phyloP scores from a whole-genome alignment of 495 filamentous ascomycete species.

The Penicillium roqueforti region DNA sequence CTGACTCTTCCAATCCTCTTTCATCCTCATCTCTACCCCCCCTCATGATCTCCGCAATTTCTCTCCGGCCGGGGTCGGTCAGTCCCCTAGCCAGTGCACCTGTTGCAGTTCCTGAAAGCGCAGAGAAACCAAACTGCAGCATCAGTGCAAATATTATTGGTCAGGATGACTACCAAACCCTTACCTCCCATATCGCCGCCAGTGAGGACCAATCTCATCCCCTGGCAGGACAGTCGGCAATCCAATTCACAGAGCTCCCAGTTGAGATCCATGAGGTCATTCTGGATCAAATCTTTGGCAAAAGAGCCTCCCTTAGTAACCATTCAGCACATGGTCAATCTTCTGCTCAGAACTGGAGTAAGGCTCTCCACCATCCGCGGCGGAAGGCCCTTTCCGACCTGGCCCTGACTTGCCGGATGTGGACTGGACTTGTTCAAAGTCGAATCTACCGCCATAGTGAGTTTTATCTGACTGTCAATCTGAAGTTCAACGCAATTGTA shows the following conservation, averaged over 20 bases:
- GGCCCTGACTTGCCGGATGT: slow-evolving; percentile 56
- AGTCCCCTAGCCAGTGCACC: slow-evolving; percentile 28
- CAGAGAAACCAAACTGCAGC: slow-evolving; percentile 23
- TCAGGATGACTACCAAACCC: slow-evolving; percentile 15
- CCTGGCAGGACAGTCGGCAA: slow-evolving; percentile 14
- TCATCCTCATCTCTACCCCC: neutral
- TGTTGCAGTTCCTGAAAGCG: slow-evolving; percentile 11
- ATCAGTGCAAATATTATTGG: slow-evolving; percentile 25
- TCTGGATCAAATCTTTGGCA: slow-evolving; percentile 64
- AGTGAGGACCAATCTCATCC: neutral
- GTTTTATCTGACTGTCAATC: slow-evolving; percentile 12
- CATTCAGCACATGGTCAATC: slow-evolving; percentile 29
- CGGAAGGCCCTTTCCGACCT: slow-evolving; percentile 61
- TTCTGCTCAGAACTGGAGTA: slow-evolving; percentile 56
- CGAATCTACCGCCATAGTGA: slow-evolving; percentile 64
- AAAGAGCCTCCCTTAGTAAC: slow-evolving; percentile 42
- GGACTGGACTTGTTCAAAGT: slow-evolving; percentile 62
- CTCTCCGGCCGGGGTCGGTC: slow-evolving; percentile 33
- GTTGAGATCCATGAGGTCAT: slow-evolving; percentile 69
- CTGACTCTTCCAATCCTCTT: neutral
- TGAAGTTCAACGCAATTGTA: neutral
- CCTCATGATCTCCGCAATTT: slow-evolving; percentile 26
- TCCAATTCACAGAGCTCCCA: slow-evolving; percentile 52
- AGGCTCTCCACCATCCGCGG: slow-evolving; percentile 61
- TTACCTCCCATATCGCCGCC: neutral